These are phyloP conservation scores for Globisporangium cystogenes DNA, from an alignment of 352 stramenopile species.

Conservation along the genomic window DNA sequence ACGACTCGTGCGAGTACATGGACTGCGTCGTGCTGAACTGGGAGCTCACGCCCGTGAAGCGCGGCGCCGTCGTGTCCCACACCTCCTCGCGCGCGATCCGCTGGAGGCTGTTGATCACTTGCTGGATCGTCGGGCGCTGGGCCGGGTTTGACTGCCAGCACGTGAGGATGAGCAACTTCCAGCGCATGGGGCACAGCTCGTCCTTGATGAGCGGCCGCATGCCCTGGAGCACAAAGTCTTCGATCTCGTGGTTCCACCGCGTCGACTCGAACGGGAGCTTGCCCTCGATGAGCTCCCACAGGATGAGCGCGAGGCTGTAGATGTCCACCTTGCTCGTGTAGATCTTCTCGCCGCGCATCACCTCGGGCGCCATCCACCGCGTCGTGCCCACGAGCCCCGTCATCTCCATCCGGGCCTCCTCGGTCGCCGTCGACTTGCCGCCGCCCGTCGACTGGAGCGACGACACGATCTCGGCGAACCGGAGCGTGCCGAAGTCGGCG, in stretches of 20 bases:
- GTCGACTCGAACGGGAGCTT: conserved; percentile 78
- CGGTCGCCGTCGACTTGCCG: conserved; percentile 21
- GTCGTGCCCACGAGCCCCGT: conserved; percentile 85
- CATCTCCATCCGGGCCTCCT: conserved; percentile 36
- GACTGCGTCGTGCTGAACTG: conserved; percentile 46
- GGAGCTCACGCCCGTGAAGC: conserved; percentile 47
- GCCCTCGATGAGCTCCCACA: conserved; percentile 86
- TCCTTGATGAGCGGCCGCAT: conserved; percentile 58
- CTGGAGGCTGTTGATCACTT: conserved; percentile 82
- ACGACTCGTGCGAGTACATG: conserved; percentile 29
- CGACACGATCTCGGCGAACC: conserved; percentile 84
- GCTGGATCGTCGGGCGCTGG: conserved; percentile 78
- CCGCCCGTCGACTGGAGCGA: conserved; percentile 44
- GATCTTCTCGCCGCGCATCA: conserved; percentile 80
- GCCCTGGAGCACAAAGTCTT: conserved; percentile 71
- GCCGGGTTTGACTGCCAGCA: conserved; percentile 85
- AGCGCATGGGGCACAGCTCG: conserved; percentile 69
- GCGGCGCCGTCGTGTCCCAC: conserved; percentile 51
- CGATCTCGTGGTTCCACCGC: conserved; percentile 84
- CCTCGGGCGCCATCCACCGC: conserved; percentile 86
- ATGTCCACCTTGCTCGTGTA: conserved; percentile 90
- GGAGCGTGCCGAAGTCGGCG: conserved; percentile 84
- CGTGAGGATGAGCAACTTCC: conserved; percentile 68
- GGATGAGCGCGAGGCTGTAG: conserved; percentile 81
- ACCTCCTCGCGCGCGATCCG: conserved; percentile 75